Evolutionary conservation across 805 yeast genomes (phyloP), one percentile per base, ranked within the genome.

Genomic region (Yamadazyma paraphyllophila): DNA sequence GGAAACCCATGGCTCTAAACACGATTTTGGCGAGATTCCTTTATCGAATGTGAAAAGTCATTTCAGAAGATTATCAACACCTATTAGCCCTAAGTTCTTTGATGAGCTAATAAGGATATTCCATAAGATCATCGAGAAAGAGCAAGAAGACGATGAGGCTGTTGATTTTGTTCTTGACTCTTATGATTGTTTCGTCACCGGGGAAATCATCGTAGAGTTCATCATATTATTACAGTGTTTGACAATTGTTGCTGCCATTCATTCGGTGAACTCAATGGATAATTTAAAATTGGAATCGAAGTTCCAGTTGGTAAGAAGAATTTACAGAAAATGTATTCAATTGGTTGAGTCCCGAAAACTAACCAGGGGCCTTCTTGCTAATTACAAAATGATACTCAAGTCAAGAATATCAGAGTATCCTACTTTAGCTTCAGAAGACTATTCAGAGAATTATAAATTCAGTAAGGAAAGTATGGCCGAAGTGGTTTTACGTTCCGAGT

Each of bases 21-120:
- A 71, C 59, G 98, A 92, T 61, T 85, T 87, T 56, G 96, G 84
- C 7, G 98, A 92, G 62, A 55, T 92, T 2, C 72, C 82, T 1
- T 52, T 83, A 20, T 52, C 58, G 0, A 57, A 61, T 3, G 69
- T 83, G 11, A 69, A 66, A 41, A 56, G 62, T 1, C 69, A 69
- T 7, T 72, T 78, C 41, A 44, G 50, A 2, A 15, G 13, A 12
- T 10, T 25, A 3, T 3, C 16, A 5, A 36, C 36, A 8, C 45
- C 50, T 2, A 39, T 58, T n/a, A 50, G 61, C 9, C 27, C 49
- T 5, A 64, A 59, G 4, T 56, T 61, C 5, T 53, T 80, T 11
- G 70, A 70, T 1, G 64, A 58, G 13, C 55, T 76, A 7, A 47
- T 78, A 2, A 62, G 63, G 38, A 57, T 52, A 3, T 62, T 51